These are phyloP conservation scores for Verticillium zaregamsianum DNA, from an alignment of 2,329 filamentous ascomycete species.

Conservation along the genomic window DNA sequence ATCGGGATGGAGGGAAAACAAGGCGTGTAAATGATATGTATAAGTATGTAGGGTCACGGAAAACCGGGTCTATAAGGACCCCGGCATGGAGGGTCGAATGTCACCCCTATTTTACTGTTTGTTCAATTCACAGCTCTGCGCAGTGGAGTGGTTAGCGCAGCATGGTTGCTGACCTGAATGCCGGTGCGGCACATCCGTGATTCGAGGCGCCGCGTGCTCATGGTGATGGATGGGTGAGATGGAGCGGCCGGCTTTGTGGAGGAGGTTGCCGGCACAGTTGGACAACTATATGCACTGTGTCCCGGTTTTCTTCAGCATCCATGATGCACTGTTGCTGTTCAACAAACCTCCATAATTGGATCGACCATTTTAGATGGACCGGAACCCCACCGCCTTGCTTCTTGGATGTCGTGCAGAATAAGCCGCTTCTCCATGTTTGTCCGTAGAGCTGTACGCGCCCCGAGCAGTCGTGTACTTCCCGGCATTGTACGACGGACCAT, in stretches of 20 bases:
- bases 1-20: neutral
- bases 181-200: too few relatives aligned
- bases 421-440: neutral
- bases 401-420: neutral
- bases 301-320: neutral
- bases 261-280: too few relatives aligned
- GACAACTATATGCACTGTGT: too few relatives aligned
- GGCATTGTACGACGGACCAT: constrained; percentile 14
- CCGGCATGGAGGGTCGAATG: neutral
- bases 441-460: neutral
- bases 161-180: too few relatives aligned
- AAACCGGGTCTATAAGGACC: neutral
- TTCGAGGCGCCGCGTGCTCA: too few relatives aligned
- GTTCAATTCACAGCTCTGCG: neutral
- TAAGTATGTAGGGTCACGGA: neutral
- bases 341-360: neutral
- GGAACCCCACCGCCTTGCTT: neutral
- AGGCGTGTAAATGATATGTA: neutral
- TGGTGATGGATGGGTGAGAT: too few relatives aligned
- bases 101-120: neutral
- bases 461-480: neutral
- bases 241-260: too few relatives aligned
- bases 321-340: neutral
- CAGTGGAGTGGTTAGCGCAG: too few relatives aligned
- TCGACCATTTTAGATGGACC: neutral